Evolutionary conservation across 768 basidiomycete species (phyloP), one percentile per base, ranked within the genome.

Genomic region (Phylloporus sp.): DNA sequence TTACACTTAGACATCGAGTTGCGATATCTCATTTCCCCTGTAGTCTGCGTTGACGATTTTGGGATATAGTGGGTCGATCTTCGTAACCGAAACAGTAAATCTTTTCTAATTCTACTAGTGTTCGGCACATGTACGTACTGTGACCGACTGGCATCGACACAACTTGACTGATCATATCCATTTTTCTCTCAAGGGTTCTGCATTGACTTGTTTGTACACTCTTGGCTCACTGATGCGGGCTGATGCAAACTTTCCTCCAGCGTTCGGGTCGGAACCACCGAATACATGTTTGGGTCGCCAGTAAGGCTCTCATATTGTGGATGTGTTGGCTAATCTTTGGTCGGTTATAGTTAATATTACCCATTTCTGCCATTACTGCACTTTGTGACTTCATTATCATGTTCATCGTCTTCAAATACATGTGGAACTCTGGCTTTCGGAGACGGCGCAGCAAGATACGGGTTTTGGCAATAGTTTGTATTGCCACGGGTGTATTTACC

Each of bases 341-440:
- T n/a, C 3, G 5, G 48, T 31, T 2, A 16, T 13, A 60, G 59
- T 15, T 47, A 3, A 29, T 57, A 28, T n/a, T 52, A 6, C 40
- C 44, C 0, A 27, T 4, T 20, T 8, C 52, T 10, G 1, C 11
- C 5, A 1, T 23, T 7, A 52, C 16, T 5, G 18, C 34, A 0
- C 0, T 41, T 1, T 50, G 52, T 11, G 59, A 60, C 16, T 0
- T 49, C 6, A 4, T 57, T 4, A 53, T 57, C 36, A 52, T 54
- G 15, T 26, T 0, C 0, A 28, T 32, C 1, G 28, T 56, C 29
- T 50, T 60, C 34, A 53, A 54, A 39, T 60, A 60, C 6, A 45
- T 60, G 58, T 60, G 58, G 59, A 60, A 31, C 26, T 49, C 56
- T 15, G 58, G 47, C 9, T 55, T 59, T 23, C 53, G 46, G n/a